phyloP scores from a whole-genome alignment of 192 early-diverging fungal species.

The Umbelopsis sp. region DNA sequence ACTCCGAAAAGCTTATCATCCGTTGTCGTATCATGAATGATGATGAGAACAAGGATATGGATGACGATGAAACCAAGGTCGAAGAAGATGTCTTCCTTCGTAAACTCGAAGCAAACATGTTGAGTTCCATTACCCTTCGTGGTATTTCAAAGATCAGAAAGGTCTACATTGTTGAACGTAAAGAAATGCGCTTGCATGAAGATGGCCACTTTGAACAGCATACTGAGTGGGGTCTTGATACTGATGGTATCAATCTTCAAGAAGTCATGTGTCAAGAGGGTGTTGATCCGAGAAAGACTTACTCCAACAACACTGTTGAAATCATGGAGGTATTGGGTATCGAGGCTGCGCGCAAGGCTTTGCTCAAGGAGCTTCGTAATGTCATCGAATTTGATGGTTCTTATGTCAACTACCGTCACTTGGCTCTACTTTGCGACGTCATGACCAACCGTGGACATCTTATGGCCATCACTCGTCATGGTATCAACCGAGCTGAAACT shows the following conservation, averaged over 20 bases:
- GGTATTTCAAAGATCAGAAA: constrained; percentile 86
- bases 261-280: constrained; percentile 85
- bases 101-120: constrained; percentile 84
- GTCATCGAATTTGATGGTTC: constrained; percentile 96
- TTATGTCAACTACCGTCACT: constrained; percentile 98
- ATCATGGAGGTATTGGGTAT: constrained; percentile 93
- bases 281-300: constrained; percentile 80
- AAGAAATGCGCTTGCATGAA: constrained; percentile 51
- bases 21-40: constrained; percentile 86
- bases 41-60: constrained; percentile 59
- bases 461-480: constrained; percentile 98
- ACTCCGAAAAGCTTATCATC: constrained; percentile 84
- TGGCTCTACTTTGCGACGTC: constrained; percentile 93
- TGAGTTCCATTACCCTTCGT: constrained; percentile 83
- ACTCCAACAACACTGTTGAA: constrained; percentile 93
- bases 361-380: constrained; percentile 86
- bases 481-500: constrained; percentile 95
- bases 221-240: constrained; percentile 84
- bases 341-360: constrained; percentile 90
- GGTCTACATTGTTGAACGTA: constrained; percentile 77
- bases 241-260: constrained; percentile 90
- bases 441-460: constrained; percentile 94
- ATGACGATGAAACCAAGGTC: constrained; percentile 58
- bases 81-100: constrained; percentile 91
- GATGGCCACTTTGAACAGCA: constrained; percentile 66